phyloP scores from a whole-genome alignment of 345 rosid species.

The Kernera saxatilis region DNA sequence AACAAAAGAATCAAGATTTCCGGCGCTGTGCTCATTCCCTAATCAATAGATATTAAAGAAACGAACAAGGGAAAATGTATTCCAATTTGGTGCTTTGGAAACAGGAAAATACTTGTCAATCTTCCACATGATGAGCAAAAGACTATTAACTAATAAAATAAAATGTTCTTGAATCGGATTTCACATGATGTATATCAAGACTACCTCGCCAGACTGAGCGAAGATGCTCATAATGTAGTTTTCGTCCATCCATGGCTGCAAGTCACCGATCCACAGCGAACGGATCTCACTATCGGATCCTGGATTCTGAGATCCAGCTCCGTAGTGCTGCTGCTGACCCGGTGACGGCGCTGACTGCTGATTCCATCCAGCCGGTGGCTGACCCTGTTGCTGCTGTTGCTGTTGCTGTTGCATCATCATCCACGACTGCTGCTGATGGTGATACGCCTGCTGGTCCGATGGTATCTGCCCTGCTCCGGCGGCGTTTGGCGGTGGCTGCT shows the following conservation, averaged over 20 bases:
- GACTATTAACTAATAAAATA: not conserved
- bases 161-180: not conserved
- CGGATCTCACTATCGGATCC: constrained; percentile 44
- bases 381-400: constrained; percentile 37
- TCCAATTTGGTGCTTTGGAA: not conserved
- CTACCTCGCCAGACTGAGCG: constrained; percentile 64
- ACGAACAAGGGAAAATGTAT: too few relatives aligned
- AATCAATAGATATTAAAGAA: not conserved
- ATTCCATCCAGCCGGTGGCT: constrained; percentile 64
- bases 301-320: constrained; percentile 30
- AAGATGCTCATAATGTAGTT: constrained; percentile 59
- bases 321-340: constrained; percentile 35
- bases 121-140: not conserved
- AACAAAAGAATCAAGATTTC: not conserved
- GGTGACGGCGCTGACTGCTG: constrained; percentile 72
- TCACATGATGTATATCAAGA: not conserved
- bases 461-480: constrained; percentile 34
- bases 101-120: too few relatives aligned
- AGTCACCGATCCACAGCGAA: constrained; percentile 89
- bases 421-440: constrained; percentile 50
- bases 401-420: constrained; percentile 57
- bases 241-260: constrained; percentile 97
- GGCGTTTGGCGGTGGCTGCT: constrained; percentile 55
- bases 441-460: constrained; percentile 35
- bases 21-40: not conserved